Evolutionary conservation across 225 moss, liverwort and hornwort genomes (phyloP).

Genomic region (Lunularia cruciata): DNA sequence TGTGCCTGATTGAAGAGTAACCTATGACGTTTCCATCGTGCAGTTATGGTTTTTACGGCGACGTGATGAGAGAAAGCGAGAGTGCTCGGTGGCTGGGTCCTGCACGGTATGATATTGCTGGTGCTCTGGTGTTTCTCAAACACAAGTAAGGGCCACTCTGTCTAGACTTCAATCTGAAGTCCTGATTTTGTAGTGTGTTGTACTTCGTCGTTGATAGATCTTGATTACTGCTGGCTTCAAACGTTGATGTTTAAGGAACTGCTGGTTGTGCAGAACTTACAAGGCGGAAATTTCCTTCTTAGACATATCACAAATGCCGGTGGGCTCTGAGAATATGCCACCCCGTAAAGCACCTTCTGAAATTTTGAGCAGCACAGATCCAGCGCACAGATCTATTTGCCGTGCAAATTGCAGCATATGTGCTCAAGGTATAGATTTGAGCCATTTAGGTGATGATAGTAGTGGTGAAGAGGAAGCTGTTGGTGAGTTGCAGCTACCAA

Average conservation of each 20-base stretch:
- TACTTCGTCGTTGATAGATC: not conserved
- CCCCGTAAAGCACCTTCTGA: not conserved
- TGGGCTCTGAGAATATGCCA: not conserved
- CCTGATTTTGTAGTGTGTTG: not conserved
- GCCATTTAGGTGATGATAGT: conserved; percentile 54
- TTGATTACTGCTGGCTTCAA: too few species aligned
- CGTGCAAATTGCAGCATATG: conserved; percentile 79
- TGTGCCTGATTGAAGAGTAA: too few species aligned
- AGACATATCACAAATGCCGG: conserved; percentile 53
- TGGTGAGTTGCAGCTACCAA: conserved; percentile 24
- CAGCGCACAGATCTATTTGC: conserved; percentile 43
- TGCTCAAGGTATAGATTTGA: conserved; percentile 70
- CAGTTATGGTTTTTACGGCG: conserved; percentile 98
- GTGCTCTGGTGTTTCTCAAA: conserved; percentile 77
- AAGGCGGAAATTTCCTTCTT: conserved; percentile 85
- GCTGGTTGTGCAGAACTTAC: conserved; percentile 60
- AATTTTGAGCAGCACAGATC: not conserved
- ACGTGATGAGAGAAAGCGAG: conserved; percentile 87
- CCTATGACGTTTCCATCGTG: too few species aligned
- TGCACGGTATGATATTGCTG: conserved; percentile 86
- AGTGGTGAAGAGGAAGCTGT: conserved; percentile 38
- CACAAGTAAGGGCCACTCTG: conserved; percentile 55
- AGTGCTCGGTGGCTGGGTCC: conserved; percentile 85
- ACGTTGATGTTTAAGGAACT: not conserved
- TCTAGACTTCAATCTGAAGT: too few species aligned